Conservation (phyloP, 2,329 filamentous ascomycete genomes). For the Seiridium cupressi region DNA sequence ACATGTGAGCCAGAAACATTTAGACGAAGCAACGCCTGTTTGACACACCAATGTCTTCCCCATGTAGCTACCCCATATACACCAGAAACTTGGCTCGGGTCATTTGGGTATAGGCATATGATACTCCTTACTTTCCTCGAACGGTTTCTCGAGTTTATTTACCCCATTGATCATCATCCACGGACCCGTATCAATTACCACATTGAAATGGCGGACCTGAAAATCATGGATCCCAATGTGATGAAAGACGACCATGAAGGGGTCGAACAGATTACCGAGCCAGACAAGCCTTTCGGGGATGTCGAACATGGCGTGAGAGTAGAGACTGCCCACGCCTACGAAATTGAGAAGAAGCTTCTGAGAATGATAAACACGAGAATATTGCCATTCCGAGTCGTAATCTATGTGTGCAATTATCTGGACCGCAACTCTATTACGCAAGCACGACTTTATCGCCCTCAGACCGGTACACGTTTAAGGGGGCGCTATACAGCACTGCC, state of each 20-base stretch:
- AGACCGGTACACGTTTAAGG: conserved; percentile 29
- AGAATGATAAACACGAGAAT: conserved; percentile 6
- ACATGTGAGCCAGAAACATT: conserved; percentile 26
- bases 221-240: background rate
- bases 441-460: conserved; percentile 38
- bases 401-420: conserved; percentile 38
- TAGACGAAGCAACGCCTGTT: conserved; percentile 28
- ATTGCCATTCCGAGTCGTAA: conserved; percentile 3
- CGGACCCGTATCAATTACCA: no score
- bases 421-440: conserved; percentile 35
- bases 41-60: conserved; percentile 29
- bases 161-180: no score
- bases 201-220: background rate
- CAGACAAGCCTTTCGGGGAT: background rate
- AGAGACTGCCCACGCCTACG: background rate
- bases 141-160: no score
- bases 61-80: conserved; percentile 25
- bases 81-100: conserved; percentile 26
- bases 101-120: no score
- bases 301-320: background rate
- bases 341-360: conserved; percentile 3
- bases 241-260: background rate
- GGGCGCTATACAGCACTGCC: conserved; percentile 28
- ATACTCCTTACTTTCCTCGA: no score
- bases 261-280: background rate